Evolutionary conservation across 768 basidiomycete species (phyloP).

Genomic region (Gelatoporia subvermispora): DNA sequence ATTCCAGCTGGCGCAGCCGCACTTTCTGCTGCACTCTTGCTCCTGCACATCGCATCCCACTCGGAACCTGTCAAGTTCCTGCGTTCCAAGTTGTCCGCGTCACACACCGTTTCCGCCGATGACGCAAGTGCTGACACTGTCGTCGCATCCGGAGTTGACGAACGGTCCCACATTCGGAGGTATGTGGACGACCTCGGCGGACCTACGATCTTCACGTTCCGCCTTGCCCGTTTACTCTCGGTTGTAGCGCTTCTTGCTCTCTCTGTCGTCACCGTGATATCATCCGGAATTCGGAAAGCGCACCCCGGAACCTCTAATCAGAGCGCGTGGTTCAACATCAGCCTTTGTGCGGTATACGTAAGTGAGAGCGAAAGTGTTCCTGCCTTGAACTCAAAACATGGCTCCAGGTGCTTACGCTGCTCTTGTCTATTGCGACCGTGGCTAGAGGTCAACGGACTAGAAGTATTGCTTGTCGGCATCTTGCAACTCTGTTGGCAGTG

Average conservation of each 20-base stretch:
- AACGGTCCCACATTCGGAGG: constrained; percentile 6
- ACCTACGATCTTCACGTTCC: constrained; percentile 40
- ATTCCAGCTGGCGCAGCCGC: constrained; percentile 8
- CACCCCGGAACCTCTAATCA: no score
- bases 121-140: constrained; percentile 4
- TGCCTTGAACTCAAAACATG: no score
- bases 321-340: no score
- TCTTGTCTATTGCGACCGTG: constrained; percentile 18
- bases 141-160: not conserved
- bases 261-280: no score
- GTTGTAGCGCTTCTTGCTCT: constrained; percentile 24
- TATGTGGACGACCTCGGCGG: constrained; percentile 45
- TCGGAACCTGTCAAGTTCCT: constrained; percentile 4
- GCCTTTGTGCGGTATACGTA: no score
- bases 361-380: no score
- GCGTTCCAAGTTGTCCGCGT: constrained; percentile 1
- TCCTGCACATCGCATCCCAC: no score
- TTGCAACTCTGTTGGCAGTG: constrained; percentile 42
- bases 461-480: constrained; percentile 37
- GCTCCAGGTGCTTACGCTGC: constrained; percentile 21
- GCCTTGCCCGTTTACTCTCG: constrained; percentile 40
- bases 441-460: constrained; percentile 7
- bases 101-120: not conserved
- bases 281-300: not conserved
- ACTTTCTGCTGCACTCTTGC: constrained; percentile 6